Percentiles rank a stretch among this genome's conserved stretches.
These are phyloP conservation scores for Mortierella sp. DNA, from an alignment of 371 early-diverging fungal genomes.

Conservation along the genomic window DNA sequence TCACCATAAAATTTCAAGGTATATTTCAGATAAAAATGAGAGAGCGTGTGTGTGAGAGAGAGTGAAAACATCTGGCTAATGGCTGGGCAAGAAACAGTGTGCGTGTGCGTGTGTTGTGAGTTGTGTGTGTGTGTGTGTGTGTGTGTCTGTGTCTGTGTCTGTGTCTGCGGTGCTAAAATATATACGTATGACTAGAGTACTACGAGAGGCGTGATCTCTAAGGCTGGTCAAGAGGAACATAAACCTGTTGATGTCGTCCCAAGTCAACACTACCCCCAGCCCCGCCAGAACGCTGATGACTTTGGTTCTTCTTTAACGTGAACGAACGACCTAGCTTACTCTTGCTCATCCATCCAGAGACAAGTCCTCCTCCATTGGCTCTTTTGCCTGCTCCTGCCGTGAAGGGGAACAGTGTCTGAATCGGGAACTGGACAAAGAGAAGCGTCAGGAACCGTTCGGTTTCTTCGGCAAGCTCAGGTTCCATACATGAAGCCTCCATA, in stretches of 20 bases:
- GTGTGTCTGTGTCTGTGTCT: too few species aligned
- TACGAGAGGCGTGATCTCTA: neutral
- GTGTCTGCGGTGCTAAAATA: too few species aligned
- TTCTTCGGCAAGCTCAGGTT: conserved; percentile 50
- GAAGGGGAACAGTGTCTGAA: conserved; percentile 50
- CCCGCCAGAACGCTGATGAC: neutral
- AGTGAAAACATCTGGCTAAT: too few species aligned
- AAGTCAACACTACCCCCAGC: conserved; percentile 21
- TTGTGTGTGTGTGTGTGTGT: too few species aligned
- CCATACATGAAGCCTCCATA: conserved; percentile 38
- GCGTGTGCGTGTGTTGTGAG: too few species aligned
- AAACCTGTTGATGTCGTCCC: conserved; percentile 5
- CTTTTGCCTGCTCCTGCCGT: conserved; percentile 15
- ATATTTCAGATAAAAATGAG: too few species aligned
- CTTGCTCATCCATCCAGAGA: conserved; percentile 42
- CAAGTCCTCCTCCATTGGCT: conserved; percentile 19
- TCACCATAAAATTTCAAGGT: too few species aligned
- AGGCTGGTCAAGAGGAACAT: neutral
- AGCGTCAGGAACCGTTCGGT: conserved; percentile 52
- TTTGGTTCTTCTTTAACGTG: conserved; percentile 34
- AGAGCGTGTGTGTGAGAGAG: too few species aligned
- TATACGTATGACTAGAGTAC: too few species aligned
- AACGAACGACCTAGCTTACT: conserved; percentile 43
- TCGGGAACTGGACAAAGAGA: conserved; percentile 49
- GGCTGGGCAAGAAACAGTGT: too few species aligned